These are phyloP conservation scores for Calocera cornea DNA, from an alignment of 768 basidiomycete genomes.

Conservation along the genomic window DNA sequence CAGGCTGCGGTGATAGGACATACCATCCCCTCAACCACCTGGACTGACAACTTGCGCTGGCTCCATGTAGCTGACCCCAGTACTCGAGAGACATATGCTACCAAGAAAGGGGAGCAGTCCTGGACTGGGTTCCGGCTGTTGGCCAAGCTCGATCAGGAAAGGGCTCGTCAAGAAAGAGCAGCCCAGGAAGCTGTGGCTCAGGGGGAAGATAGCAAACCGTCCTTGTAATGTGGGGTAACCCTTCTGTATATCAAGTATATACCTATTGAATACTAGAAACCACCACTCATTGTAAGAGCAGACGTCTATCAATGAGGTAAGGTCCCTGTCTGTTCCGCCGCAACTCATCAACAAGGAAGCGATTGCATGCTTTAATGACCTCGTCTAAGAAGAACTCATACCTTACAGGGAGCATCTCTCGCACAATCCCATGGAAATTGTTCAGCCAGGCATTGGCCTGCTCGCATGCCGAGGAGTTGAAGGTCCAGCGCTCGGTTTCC, in stretches of 20 bases:
- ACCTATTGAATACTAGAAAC: neutral
- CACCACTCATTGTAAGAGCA: neutral
- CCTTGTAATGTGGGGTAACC: too few species aligned
- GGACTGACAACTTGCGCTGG: neutral
- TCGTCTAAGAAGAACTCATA: constrained; percentile 31
- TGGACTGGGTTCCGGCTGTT: neutral
- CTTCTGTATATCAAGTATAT: neutral
- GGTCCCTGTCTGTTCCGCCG: neutral
- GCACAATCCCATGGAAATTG: constrained; percentile 16
- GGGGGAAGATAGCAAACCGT: too few species aligned
- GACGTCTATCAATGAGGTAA: neutral
- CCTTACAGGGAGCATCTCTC: constrained; percentile 24
- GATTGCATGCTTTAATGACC: constrained; percentile 25
- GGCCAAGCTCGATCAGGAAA: neutral
- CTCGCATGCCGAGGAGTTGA: constrained; percentile 5
- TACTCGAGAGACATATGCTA: neutral
- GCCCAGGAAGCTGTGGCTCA: too few species aligned
- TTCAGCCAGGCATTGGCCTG: constrained; percentile 7
- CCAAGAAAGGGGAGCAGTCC: neutral
- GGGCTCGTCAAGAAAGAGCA: too few species aligned
- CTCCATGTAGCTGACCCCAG: neutral
- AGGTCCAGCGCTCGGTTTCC: constrained; percentile 8
- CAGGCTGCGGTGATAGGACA: neutral
- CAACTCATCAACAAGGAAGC: constrained; percentile 1
- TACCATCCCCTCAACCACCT: neutral